Evolutionary conservation across 2,329 filamentous ascomycete genomes (phyloP).

Genomic region (Leptosphaerulina australis): DNA sequence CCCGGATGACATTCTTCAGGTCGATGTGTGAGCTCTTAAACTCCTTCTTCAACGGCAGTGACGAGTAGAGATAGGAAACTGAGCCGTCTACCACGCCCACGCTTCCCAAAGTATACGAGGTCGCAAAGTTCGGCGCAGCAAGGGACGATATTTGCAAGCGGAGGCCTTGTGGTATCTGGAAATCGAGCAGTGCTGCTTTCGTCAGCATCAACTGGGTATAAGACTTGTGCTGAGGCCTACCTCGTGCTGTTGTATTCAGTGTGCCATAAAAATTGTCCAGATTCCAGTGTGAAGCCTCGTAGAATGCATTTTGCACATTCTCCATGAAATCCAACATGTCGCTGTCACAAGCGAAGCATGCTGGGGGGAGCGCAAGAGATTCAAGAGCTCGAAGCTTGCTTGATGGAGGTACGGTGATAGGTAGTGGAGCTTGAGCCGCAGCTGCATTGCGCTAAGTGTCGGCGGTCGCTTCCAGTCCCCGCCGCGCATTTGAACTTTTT

Average conservation of each 20-base stretch:
- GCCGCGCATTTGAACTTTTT: slow-evolving; percentile 27
- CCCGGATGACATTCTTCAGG: slow-evolving; percentile 76
- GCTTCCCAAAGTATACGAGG: slow-evolving; percentile 88
- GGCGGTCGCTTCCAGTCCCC: slow-evolving; percentile 43
- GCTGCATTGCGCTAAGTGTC: slow-evolving; percentile 33
- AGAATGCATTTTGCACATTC: slow-evolving; percentile 91
- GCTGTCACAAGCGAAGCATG: slow-evolving; percentile 36
- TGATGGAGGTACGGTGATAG: slow-evolving; percentile 10
- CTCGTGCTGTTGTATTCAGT: slow-evolving; percentile 81
- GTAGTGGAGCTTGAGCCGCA: slow-evolving; percentile 33
- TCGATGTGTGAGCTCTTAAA: slow-evolving; percentile 77
- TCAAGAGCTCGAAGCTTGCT: slow-evolving; percentile 8
- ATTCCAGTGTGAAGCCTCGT: slow-evolving; percentile 85
- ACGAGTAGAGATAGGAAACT: slow-evolving; percentile 96
- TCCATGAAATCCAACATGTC: slow-evolving; percentile 97
- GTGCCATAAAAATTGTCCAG: slow-evolving; percentile 89
- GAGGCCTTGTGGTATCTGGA: slow-evolving; percentile 81
- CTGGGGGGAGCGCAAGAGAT: slow-evolving; percentile 2
- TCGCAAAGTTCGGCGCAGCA: slow-evolving; percentile 89
- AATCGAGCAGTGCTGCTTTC: slow-evolving; percentile 77
- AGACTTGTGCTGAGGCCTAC: slow-evolving; percentile 52
- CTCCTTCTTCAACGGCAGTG: slow-evolving; percentile 70
- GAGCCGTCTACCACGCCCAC: slow-evolving; percentile 93
- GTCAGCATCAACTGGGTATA: slow-evolving; percentile 18
- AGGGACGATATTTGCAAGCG: slow-evolving; percentile 89